These are phyloP conservation scores for Claviceps africana DNA, from an alignment of 2,329 filamentous ascomycete genomes.

Conservation along the genomic window DNA sequence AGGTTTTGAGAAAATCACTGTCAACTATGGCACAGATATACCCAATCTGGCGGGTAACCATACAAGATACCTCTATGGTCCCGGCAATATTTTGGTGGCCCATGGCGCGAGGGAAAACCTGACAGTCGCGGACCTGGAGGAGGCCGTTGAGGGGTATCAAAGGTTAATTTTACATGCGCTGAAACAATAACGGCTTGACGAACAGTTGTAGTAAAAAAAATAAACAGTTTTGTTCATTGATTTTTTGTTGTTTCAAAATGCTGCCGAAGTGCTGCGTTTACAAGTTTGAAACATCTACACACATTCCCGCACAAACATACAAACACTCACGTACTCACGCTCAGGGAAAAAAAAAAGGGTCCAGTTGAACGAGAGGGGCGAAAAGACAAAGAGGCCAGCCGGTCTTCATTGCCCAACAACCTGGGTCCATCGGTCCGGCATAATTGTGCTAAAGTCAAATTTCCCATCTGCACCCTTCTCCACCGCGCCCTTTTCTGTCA, in stretches of 20 bases:
- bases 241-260: too few species aligned
- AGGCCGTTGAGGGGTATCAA: constrained; percentile 67
- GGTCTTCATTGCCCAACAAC: constrained; percentile 8
- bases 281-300: too few species aligned
- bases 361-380: not conserved
- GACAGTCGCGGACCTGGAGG: constrained; percentile 59
- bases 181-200: constrained; percentile 17
- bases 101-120: constrained; percentile 75
- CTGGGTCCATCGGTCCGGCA: constrained; percentile 40
- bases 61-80: constrained; percentile 52
- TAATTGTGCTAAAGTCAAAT: constrained; percentile 49
- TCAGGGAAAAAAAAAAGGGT: too few species aligned
- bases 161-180: constrained; percentile 47
- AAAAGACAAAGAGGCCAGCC: not conserved
- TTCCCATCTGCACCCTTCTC: constrained; percentile 58
- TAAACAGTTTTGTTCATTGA: not conserved
- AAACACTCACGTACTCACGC: too few species aligned
- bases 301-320: too few species aligned
- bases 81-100: constrained; percentile 68
- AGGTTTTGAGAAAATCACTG: constrained; percentile 69
- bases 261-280: too few species aligned
- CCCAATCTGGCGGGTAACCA: constrained; percentile 59
- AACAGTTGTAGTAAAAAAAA: not conserved
- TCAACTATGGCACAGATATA: constrained; percentile 91
- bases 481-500: constrained; percentile 81